A percentile compares a stretch with the other conserved stretches of the same genome.
These are phyloP conservation scores for Taphrina confusa DNA, from an alignment of 1,139 yeast species.

Conservation along the genomic window DNA sequence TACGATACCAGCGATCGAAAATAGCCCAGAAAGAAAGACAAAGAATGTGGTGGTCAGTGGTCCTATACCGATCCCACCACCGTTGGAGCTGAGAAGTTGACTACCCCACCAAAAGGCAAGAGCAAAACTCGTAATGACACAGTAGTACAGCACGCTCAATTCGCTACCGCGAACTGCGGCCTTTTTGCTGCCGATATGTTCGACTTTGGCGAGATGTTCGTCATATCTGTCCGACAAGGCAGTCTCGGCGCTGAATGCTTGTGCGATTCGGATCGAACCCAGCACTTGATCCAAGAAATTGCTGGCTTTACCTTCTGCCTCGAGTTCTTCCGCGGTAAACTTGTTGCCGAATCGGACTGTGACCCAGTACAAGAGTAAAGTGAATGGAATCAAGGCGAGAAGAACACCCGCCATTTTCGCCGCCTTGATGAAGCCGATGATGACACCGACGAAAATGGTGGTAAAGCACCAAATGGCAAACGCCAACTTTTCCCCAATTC, in stretches of 20 bases:
- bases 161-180: conserved; percentile 47
- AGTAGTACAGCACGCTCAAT: conserved; percentile 42
- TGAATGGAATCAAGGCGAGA: conserved; percentile 49
- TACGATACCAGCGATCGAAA: conserved; percentile 49
- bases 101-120: conserved; percentile 52
- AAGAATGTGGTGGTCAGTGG: conserved; percentile 40
- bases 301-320: conserved; percentile 48
- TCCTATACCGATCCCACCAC: conserved; percentile 37
- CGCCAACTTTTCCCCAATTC: conserved; percentile 53
- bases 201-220: conserved; percentile 43
- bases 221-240: conserved; percentile 48
- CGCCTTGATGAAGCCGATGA: conserved; percentile 49
- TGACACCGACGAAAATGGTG: conserved; percentile 50
- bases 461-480: conserved; percentile 48
- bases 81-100: conserved; percentile 31
- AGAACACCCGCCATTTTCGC: conserved; percentile 50
- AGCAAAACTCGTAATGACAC: conserved; percentile 43
- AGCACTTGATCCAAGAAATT: conserved; percentile 51
- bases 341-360: conserved; percentile 43
- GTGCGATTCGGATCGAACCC: conserved; percentile 51
- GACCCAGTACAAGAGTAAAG: conserved; percentile 44
- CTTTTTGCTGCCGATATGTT: conserved; percentile 44
- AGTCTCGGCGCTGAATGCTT: conserved; percentile 51
- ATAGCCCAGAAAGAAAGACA: conserved; percentile 48
- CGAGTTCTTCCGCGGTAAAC: conserved; percentile 44